phyloP scores from a whole-genome alignment of 805 yeast genomes.

The Sugiyamaella marilandica region DNA sequence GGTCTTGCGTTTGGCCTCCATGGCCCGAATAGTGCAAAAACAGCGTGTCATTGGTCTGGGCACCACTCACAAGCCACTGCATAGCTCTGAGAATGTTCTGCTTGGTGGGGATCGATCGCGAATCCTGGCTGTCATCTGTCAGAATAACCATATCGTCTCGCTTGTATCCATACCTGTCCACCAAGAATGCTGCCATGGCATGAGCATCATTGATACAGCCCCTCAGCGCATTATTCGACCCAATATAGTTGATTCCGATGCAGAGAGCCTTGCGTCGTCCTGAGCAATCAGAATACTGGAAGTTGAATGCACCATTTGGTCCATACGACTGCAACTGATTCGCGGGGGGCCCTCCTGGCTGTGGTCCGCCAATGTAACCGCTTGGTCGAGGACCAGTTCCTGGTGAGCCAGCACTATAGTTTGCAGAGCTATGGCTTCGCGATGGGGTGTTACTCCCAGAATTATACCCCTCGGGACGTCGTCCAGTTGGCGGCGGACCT shows the following conservation, averaged over 20 bases:
- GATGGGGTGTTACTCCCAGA: slow-evolving; percentile 21
- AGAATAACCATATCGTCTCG: slow-evolving; percentile 38
- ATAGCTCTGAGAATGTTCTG: slow-evolving; percentile 71
- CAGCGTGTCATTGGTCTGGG: slow-evolving; percentile 70
- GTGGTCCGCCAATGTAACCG: slow-evolving; percentile 10
- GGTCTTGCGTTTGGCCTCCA: slow-evolving; percentile 70
- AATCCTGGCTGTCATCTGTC: slow-evolving; percentile 36
- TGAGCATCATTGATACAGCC: slow-evolving; percentile 78
- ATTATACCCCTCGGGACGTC: slow-evolving; percentile 14
- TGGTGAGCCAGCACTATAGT: slow-evolving; percentile 13
- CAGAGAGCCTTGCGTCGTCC: slow-evolving; percentile 72
- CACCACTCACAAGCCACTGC: slow-evolving; percentile 74
- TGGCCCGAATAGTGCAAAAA: slow-evolving; percentile 86
- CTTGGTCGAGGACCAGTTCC: background rate
- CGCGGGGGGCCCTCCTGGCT: slow-evolving; percentile 24
- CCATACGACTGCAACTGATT: slow-evolving; percentile 31
- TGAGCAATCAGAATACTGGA: slow-evolving; percentile 62
- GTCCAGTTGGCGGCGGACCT: slow-evolving; percentile 29
- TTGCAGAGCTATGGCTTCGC: slow-evolving; percentile 26
- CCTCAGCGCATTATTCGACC: slow-evolving; percentile 52
- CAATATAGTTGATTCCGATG: slow-evolving; percentile 75
- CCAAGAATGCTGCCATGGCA: slow-evolving; percentile 40
- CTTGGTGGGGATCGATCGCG: slow-evolving; percentile 52
- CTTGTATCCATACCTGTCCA: slow-evolving; percentile 36
- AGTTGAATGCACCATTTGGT: slow-evolving; percentile 30